phyloP scores from a whole-genome alignment of 345 rosid genomes.

The Arabis hirsuta region DNA sequence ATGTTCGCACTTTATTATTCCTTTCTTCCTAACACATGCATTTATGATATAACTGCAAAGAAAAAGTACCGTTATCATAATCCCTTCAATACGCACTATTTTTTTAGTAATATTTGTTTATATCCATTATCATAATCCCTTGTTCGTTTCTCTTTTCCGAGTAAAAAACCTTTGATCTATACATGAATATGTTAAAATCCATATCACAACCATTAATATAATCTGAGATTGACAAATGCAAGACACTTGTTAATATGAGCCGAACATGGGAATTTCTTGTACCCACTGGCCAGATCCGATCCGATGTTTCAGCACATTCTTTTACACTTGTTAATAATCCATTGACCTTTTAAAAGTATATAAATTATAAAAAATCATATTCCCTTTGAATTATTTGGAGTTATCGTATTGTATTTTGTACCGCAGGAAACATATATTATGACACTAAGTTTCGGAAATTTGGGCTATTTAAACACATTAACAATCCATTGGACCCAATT shows the following conservation, averaged over 20 bases:
- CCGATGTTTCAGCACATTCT: slow-evolving; percentile 38
- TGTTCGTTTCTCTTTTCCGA: neutral
- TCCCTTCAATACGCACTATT: neutral
- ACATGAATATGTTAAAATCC: neutral
- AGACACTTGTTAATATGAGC: slow-evolving; percentile 32
- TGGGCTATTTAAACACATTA: too few relatives aligned
- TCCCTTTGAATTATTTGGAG: neutral
- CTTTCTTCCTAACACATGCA: too few relatives aligned
- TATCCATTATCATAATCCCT: neutral
- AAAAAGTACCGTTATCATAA: too few relatives aligned
- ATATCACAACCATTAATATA: neutral
- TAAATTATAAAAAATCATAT: neutral
- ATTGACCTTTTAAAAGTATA: slow-evolving; percentile 5
- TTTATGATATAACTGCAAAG: too few relatives aligned
- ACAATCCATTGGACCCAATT: too few relatives aligned
- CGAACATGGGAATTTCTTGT: slow-evolving; percentile 33
- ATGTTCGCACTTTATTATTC: slow-evolving; percentile 6
- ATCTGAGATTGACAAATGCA: neutral
- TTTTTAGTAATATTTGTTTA: neutral
- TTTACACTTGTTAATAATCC: neutral
- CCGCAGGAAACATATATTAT: too few relatives aligned
- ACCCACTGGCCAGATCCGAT: slow-evolving; percentile 36
- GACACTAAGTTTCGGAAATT: too few relatives aligned
- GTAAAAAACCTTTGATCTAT: neutral
- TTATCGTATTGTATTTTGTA: too few relatives aligned